Evolutionary conservation across 495 filamentous ascomycete genomes (phyloP).

Genomic region (Penicillium longicatenatum): DNA sequence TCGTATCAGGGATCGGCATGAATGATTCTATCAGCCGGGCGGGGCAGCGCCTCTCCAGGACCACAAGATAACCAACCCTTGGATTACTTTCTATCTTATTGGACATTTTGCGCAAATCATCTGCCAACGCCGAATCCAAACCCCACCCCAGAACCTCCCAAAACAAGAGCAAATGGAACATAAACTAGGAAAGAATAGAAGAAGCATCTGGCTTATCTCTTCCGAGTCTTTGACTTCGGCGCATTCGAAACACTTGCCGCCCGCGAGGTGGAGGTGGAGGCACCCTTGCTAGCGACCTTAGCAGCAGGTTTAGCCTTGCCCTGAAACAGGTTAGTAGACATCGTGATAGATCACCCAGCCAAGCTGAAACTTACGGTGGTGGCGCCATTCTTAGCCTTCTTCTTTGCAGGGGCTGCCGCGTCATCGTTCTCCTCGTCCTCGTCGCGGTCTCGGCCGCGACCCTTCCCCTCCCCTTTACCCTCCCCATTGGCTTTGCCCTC

Average conservation of each 20-base stretch:
- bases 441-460: conserved; percentile 69
- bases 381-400: conserved; percentile 85
- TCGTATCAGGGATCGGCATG: conserved; percentile 25
- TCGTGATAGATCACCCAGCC: conserved; percentile 6
- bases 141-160: conserved; percentile 9
- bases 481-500: conserved; percentile 70
- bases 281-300: conserved; percentile 56
- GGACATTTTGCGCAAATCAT: conserved; percentile 23
- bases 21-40: conserved; percentile 14
- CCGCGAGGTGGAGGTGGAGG: conserved; percentile 54
- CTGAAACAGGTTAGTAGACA: conserved; percentile 35
- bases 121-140: conserved; percentile 27
- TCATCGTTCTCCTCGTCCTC: conserved; percentile 77
- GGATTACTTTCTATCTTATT: conserved; percentile 27
- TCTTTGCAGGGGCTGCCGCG: conserved; percentile 83
- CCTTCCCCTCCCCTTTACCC: conserved; percentile 73
- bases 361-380: conserved; percentile 56
- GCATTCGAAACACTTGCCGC: conserved; percentile 57
- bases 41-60: conserved; percentile 13
- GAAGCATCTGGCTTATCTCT: conserved; percentile 38
- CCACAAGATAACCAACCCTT: conserved; percentile 24
- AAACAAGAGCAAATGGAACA: conserved; percentile 5
- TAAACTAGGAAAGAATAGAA: neutral
- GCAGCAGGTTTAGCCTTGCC: conserved; percentile 62
- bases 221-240: conserved; percentile 50